Evolutionary conservation across 2,329 filamentous ascomycete genomes (phyloP).

Genomic region (Beauveria asiatica): DNA sequence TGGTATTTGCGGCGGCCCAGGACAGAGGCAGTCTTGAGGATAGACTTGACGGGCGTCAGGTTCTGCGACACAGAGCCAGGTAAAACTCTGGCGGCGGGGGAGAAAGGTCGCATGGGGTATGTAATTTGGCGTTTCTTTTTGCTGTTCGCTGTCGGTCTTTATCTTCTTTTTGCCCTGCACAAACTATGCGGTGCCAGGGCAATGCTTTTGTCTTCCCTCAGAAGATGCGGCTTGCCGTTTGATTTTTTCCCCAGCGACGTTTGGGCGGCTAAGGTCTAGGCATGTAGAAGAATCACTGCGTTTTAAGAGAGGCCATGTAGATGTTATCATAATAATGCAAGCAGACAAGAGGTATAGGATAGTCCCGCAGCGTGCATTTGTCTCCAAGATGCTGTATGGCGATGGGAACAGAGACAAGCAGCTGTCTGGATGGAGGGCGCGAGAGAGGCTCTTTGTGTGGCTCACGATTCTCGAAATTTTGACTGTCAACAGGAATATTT

Average conservation of each 20-base stretch:
- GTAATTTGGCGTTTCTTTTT: background rate
- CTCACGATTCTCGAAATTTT: background rate
- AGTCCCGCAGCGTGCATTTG: background rate
- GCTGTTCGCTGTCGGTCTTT: background rate
- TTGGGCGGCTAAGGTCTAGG: slow-evolving; percentile 9
- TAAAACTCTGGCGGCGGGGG: slow-evolving; percentile 25
- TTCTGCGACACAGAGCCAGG: slow-evolving; percentile 25
- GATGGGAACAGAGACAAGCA: background rate
- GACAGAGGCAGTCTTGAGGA: slow-evolving; percentile 40
- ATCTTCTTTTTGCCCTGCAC: background rate
- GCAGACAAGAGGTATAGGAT: background rate
- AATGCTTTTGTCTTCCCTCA: background rate
- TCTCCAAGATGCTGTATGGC: background rate
- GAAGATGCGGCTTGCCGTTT: background rate
- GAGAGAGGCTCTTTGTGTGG: background rate
- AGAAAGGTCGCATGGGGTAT: slow-evolving; percentile 25
- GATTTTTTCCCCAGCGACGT: slow-evolving; percentile 6
- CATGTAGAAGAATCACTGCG: slow-evolving; percentile 5
- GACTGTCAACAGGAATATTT: slow-evolving; percentile 15
- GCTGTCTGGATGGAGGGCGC: background rate
- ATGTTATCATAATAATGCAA: slow-evolving; percentile 5
- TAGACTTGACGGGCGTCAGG: slow-evolving; percentile 42
- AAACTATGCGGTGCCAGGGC: background rate
- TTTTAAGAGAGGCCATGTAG: slow-evolving; percentile 1
- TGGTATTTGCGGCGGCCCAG: slow-evolving; percentile 37